phyloP scores from a whole-genome alignment of 805 yeast genomes.

The Metschnikowia lochheadii region DNA sequence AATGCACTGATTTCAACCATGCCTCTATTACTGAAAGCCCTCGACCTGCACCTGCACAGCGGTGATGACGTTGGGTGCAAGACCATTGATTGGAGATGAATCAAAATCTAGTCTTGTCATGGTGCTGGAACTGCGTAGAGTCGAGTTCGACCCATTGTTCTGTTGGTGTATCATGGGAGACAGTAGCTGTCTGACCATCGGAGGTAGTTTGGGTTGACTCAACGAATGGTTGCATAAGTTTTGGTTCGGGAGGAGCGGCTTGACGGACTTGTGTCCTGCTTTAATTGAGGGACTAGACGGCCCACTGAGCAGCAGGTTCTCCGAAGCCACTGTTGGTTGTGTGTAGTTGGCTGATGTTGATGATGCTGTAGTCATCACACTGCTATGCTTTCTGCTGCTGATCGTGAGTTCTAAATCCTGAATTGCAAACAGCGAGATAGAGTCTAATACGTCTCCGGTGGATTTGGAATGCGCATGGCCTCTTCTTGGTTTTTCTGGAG shows the following conservation, averaged over 20 bases:
- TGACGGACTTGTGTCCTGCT: constrained; percentile 12
- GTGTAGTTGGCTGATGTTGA: constrained; percentile 13
- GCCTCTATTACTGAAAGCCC: constrained; percentile 15
- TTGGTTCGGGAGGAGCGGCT: constrained; percentile 18
- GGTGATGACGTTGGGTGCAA: constrained; percentile 37
- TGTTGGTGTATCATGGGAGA: constrained; percentile 16
- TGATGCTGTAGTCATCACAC: constrained; percentile 18
- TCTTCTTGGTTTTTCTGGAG: constrained; percentile 2
- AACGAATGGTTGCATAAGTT: constrained; percentile 17
- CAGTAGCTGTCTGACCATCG: constrained; percentile 12
- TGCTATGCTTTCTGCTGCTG: constrained; percentile 14
- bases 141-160: constrained; percentile 21
- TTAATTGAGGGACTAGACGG: constrained; percentile 18
- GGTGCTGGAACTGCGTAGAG: constrained; percentile 31
- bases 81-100: constrained; percentile 20
- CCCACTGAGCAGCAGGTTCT: constrained; percentile 13
- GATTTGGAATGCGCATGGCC: constrained; percentile 13
- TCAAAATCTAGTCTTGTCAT: constrained; percentile 30
- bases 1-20: background rate
- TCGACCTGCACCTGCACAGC: constrained; percentile 36
- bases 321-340: constrained; percentile 5
- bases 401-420: constrained; percentile 15
- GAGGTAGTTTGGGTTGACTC: constrained; percentile 11
- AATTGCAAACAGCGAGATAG: constrained; percentile 13
- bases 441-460: constrained; percentile 14